phyloP scores from a whole-genome alignment of 2,329 filamentous ascomycete species.

The Pseudogymnoascus sp. region DNA sequence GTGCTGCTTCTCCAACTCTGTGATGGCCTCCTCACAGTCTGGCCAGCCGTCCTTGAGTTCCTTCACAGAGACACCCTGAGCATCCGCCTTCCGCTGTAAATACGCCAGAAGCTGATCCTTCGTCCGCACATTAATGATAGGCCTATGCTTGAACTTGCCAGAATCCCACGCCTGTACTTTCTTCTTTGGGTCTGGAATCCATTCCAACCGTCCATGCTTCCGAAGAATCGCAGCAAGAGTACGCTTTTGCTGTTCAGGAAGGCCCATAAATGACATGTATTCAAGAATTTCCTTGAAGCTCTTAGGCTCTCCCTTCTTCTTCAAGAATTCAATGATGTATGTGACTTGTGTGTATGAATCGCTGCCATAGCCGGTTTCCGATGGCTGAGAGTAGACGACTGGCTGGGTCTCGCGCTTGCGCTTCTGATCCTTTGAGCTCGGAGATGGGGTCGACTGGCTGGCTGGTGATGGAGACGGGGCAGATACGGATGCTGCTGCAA shows the following conservation, averaged over 20 bases:
- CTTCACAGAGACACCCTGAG: slow-evolving; percentile 73
- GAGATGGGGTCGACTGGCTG: slow-evolving; percentile 43
- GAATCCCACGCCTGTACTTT: slow-evolving; percentile 59
- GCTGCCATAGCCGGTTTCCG: slow-evolving; percentile 65
- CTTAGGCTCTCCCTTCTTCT: slow-evolving; percentile 61
- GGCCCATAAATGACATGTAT: slow-evolving; percentile 65
- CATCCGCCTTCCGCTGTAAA: slow-evolving; percentile 73
- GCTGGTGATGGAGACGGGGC: slow-evolving; percentile 58
- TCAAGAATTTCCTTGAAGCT: slow-evolving; percentile 69
- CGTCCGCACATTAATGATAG: slow-evolving; percentile 74
- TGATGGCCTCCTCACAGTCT: slow-evolving; percentile 70
- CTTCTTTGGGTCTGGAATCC: slow-evolving; percentile 48
- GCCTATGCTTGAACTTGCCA: slow-evolving; percentile 75
- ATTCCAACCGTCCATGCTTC: slow-evolving; percentile 52
- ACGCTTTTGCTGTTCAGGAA: slow-evolving; percentile 53
- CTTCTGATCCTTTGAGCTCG: slow-evolving; percentile 39
- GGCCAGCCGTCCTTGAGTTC: slow-evolving; percentile 96
- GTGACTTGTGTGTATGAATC: slow-evolving; percentile 82
- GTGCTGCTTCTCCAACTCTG: slow-evolving; percentile 67
- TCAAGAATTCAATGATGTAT: slow-evolving; percentile 78
- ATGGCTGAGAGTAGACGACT: slow-evolving; percentile 69
- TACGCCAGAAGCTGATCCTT: slow-evolving; percentile 70
- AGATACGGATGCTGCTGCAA: slow-evolving; percentile 42
- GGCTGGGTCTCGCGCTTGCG: slow-evolving; percentile 46
- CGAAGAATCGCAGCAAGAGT: slow-evolving; percentile 62